Evolutionary conservation across 371 early-diverging fungal species (phyloP).

Genomic region (Mortierella sp.): DNA sequence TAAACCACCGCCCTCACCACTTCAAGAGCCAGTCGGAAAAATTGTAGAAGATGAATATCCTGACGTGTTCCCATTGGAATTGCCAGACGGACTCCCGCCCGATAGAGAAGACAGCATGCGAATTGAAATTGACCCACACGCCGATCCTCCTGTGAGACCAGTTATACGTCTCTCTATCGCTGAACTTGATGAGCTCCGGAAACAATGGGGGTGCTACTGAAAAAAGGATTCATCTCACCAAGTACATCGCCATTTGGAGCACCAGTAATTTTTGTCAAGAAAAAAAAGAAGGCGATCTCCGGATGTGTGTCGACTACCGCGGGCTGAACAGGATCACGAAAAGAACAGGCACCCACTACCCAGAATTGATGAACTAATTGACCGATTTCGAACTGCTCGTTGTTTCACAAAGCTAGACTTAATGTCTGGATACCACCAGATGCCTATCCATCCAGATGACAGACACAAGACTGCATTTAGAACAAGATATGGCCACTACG

Average conservation of each 20-base stretch:
- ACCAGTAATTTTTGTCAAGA: background rate
- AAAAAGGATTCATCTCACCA: background rate
- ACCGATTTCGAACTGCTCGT: constrained; percentile 33
- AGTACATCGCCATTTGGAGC: background rate
- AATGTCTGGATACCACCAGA: constrained; percentile 4
- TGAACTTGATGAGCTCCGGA: background rate
- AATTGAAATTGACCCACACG: constrained; percentile 26
- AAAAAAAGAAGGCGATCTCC: constrained; percentile 12
- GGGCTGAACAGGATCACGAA: constrained; percentile 11
- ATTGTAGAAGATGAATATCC: constrained; percentile 13
- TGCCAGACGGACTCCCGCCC: constrained; percentile 5
- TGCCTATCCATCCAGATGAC: constrained; percentile 39
- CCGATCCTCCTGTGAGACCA: constrained; percentile 23
- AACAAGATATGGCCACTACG: constrained; percentile 51
- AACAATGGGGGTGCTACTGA: background rate
- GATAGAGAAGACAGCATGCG: constrained; percentile 20
- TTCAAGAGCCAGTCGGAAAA: too few species aligned
- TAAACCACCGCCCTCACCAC: background rate
- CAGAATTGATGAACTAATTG: constrained; percentile 55
- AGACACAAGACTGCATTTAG: constrained; percentile 46
- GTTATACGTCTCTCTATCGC: constrained; percentile 29
- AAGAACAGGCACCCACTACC: constrained; percentile 51
- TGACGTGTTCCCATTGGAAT: constrained; percentile 13
- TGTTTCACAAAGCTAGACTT: constrained; percentile 62
- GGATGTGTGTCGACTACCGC: constrained; percentile 21